Evolutionary conservation across 176 grass and related monocot genomes (phyloP).

Genomic region (Aegilops longissima): DNA sequence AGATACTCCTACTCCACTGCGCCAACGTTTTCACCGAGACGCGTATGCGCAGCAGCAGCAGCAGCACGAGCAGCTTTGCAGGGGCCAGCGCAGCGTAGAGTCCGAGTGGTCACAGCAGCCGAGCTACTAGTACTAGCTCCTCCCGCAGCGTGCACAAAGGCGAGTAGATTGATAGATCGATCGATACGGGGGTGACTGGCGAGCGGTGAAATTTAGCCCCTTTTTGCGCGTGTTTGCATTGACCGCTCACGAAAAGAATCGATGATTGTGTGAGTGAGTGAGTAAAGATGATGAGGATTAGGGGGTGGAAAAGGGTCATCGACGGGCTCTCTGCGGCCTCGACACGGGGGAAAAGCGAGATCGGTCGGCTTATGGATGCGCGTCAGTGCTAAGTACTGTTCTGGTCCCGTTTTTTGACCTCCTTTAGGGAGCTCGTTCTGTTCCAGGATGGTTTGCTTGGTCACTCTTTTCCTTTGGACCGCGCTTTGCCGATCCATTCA

Average conservation of each 20-base stretch:
- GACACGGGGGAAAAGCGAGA: slow-evolving; percentile 10
- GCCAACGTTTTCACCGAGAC: slow-evolving; percentile 28
- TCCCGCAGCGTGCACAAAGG: slow-evolving; percentile 12
- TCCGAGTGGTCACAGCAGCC: neutral
- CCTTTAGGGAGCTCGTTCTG: slow-evolving; percentile 40
- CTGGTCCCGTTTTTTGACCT: slow-evolving; percentile 27
- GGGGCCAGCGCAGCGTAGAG: neutral
- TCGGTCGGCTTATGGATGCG: slow-evolving; percentile 10
- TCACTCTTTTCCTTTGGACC: slow-evolving; percentile 45
- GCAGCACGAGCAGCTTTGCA: slow-evolving; percentile 6
- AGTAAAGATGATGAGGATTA: slow-evolving; percentile 22
- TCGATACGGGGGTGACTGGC: slow-evolving; percentile 3
- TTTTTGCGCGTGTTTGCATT: slow-evolving; percentile 19
- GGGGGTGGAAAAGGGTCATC: slow-evolving; percentile 4
- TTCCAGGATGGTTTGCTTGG: slow-evolving; percentile 30
- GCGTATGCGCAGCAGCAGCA: neutral
- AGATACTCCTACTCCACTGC: too few species aligned
- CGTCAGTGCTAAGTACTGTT: slow-evolving; percentile 31
- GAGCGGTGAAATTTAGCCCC: neutral
- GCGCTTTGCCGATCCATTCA: slow-evolving; percentile 32
- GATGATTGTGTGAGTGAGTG: neutral
- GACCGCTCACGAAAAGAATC: slow-evolving; percentile 12
- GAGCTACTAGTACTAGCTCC: neutral
- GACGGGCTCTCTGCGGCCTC: slow-evolving; percentile 10
- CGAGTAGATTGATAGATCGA: neutral